Percentiles rank a stretch among this genome's conserved stretches.
Evolutionary conservation across 176 grass and related monocot genomes (phyloP).

Genomic region (Paspalum notatum): DNA sequence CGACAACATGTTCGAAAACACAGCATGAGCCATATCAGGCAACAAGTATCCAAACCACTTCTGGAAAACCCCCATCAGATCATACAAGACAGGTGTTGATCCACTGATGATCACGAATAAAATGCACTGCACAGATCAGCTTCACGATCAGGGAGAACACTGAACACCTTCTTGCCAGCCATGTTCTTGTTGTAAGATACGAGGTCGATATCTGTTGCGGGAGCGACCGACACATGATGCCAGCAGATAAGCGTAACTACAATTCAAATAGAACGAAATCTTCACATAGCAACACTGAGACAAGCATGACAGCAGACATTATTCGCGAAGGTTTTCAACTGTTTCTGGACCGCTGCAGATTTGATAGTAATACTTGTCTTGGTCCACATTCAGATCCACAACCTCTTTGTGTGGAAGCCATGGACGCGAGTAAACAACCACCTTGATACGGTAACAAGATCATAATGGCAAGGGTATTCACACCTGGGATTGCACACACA

Average conservation of each 20-base stretch:
- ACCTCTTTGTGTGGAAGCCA: constrained; percentile 22
- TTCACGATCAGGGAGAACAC: too few species aligned
- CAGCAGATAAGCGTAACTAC: neutral
- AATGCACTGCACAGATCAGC: constrained; percentile 4
- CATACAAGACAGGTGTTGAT: too few species aligned
- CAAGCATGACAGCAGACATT: constrained; percentile 2
- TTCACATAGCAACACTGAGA: neutral
- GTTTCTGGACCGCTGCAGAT: constrained; percentile 7
- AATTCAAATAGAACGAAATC: constrained; percentile 18
- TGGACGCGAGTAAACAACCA: neutral
- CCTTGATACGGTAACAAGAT: constrained; percentile 42
- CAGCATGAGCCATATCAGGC: neutral
- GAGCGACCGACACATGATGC: constrained; percentile 19
- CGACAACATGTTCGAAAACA: neutral
- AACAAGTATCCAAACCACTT: neutral
- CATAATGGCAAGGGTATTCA: constrained; percentile 17
- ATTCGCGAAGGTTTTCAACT: constrained; percentile 27
- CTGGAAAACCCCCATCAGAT: too few species aligned
- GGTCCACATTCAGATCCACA: constrained; percentile 8
- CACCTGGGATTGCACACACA: constrained; percentile 29
- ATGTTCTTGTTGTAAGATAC: constrained; percentile 3
- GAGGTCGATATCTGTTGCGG: neutral
- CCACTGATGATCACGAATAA: neutral
- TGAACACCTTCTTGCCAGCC: neutral
- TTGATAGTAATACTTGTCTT: constrained; percentile 38